Evolutionary conservation across 345 rosid genomes (phyloP).

Genomic region (Gossypium anomalum): DNA sequence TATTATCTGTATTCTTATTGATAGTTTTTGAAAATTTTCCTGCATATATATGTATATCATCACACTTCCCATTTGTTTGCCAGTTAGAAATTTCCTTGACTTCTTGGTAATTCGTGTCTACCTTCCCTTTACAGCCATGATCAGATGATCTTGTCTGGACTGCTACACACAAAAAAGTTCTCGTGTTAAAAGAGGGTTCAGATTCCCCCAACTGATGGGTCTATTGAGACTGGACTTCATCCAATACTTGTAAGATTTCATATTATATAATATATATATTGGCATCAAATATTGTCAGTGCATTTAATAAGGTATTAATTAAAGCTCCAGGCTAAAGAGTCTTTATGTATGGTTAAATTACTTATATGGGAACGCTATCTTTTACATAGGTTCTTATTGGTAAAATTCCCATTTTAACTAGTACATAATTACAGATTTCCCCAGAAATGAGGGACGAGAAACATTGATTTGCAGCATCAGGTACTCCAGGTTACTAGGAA

Average conservation of each 20-base stretch:
- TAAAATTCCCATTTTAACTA: not conserved
- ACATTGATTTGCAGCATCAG: not conserved
- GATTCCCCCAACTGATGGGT: not conserved
- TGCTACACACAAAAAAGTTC: conserved; percentile 15
- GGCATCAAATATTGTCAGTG: not conserved
- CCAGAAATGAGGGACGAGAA: not conserved
- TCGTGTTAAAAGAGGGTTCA: not conserved
- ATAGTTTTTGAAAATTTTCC: conserved; percentile 16
- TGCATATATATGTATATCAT: not conserved
- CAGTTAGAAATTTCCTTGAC: conserved; percentile 17
- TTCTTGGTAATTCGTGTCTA: conserved; percentile 14
- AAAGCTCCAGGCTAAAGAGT: not conserved
- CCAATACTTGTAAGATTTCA: conserved; percentile 6
- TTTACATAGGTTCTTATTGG: not conserved
- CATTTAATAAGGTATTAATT: not conserved
- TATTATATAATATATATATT: not conserved
- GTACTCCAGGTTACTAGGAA: not conserved
- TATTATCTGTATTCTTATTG: conserved; percentile 40
- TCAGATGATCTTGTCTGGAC: conserved; percentile 18
- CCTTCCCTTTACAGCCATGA: conserved; percentile 25
- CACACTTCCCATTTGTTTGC: conserved; percentile 3
- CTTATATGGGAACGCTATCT: not conserved
- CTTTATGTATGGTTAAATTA: not conserved
- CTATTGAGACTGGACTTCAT: not conserved
- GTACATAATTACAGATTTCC: not conserved